Conservation (phyloP, 2,329 filamentous ascomycete species). For the Zasmidium cellare region DNA sequence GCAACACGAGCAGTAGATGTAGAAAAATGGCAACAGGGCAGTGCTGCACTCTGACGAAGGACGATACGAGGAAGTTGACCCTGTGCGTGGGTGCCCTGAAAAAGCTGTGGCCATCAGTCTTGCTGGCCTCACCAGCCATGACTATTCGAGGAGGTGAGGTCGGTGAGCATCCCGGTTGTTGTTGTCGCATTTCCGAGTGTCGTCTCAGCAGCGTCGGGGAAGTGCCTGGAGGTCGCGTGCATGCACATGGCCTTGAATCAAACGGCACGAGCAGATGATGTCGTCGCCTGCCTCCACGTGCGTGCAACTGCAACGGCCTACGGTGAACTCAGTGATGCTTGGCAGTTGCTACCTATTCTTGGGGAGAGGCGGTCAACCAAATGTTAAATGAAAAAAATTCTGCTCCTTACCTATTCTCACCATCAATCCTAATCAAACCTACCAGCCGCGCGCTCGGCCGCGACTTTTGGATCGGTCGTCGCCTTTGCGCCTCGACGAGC, state of each 20-base stretch:
- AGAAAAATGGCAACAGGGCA: background rate
- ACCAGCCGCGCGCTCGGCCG: too few species aligned
- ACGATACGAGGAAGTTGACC: background rate
- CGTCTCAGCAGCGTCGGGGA: background rate
- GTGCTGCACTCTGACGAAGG: background rate
- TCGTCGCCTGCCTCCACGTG: background rate
- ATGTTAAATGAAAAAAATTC: too few species aligned
- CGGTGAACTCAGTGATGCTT: too few species aligned
- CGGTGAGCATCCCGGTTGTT: background rate
- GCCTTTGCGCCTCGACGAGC: too few species aligned
- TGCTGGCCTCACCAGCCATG: too few species aligned
- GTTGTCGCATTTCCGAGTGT: background rate
- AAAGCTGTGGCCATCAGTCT: too few species aligned
- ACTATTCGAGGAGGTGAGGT: background rate
- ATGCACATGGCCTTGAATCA: background rate
- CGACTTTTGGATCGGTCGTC: too few species aligned
- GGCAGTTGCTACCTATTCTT: too few species aligned
- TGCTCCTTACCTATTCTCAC: too few species aligned
- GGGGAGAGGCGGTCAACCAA: too few species aligned
- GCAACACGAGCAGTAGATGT: too few species aligned
- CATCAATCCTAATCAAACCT: too few species aligned
- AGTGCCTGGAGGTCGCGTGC: background rate
- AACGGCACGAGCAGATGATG: background rate
- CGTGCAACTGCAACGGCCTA: background rate
- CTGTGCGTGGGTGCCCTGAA: background rate